Evolutionary conservation across 1,284 basidiomycete species (phyloP), one percentile per base, ranked within the genome.

Genomic region (Ustilago shanxiensis): DNA sequence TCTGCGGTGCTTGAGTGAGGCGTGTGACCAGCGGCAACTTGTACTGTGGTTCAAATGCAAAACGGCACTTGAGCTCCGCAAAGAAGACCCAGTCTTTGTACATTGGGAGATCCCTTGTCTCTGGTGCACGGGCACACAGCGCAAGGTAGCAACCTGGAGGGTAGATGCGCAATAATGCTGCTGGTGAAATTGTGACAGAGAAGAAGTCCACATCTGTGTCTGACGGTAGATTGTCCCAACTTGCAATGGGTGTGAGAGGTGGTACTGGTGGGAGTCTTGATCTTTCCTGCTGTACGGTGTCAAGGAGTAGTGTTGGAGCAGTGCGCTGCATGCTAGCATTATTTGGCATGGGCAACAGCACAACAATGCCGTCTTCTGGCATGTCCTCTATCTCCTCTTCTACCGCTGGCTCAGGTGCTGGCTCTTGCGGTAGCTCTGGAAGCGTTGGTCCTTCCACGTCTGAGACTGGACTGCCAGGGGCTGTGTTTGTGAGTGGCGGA

Each of bases 81-180:
- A 60, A 60, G n/a, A 29, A 60, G 7, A 60, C 50, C 59, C 59
- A 60, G n/a, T 53, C 18, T 22, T 44, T 53, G 50, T n/a, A 60
- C 47, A 28, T 1, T n/a, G 51, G n/a, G 7, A 44, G 26, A 24
- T 60, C 59, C 7, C 33, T 18, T 9, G 24, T 31, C 2, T 60
- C 59, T 5, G 59, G 59, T 33, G 37, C 28, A 10, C 18, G 37
- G 6, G 3, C 20, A 20, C 51, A 22, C 22, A 53, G 35, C 2
- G 24, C 22, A 22, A 60, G 9, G 39, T 41, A 31, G 26, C 37
- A 41, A n/a, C 59, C 59, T 6, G 59, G 3, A 7, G 59, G 59
- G 20, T 44, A 51, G 31, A 60, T 44, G n/a, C 11, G 18, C 9
- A 60, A 24, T 5, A 60, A 13, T n/a, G 26, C 35, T n/a, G 49